Evolutionary conservation across 805 yeast species (phyloP), one percentile per base, ranked within the genome.

Genomic region (Zygoascus bituminiphila): DNA sequence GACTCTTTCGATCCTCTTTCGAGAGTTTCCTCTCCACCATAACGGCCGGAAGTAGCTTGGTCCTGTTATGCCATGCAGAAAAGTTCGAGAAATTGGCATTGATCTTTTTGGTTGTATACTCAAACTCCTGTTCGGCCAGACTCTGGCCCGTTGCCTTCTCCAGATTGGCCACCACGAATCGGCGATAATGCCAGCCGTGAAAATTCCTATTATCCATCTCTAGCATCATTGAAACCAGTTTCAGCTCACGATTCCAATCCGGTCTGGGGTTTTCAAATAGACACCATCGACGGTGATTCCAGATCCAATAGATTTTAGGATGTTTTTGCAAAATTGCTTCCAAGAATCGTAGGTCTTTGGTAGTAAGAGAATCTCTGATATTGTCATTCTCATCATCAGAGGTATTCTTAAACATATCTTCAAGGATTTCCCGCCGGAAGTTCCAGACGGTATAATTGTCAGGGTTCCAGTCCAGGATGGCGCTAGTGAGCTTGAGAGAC

Each of bases 221-320:
- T 46, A 91, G 71, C 57, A 93, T 68, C 57, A 79, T 79, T 50
- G 76, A 77, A 1, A 87, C 89, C 7, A 88, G 72, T 1, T 65
- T 71, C 57, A 93, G 65, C 62, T 93, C 98, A 26, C 59, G 62
- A n/a, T 69, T 62, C 93, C 94, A 88, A 47, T 81, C 67, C 9
- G 82, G 77, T 0, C 60, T 56, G 1, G 74, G 71, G 29, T 77
- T 76, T 17, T 70, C 61, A 31, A 76, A 73, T 36, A 91, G 65
- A 40, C 84, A 75, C 98, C 98, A 93, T 9, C 76, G 67, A 33
- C 98, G 72, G 62, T 93, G 97, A 57, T 82, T 84, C 97, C 98
- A 93, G 10, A 93, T 81, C 96, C 98, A 93, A 61, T 93, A 93
- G 37, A 89, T 87, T 62, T 93, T 93, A 1, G 98, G 98, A 55